Evolutionary conservation across 148 eudicot genomes (phyloP).

Genomic region (Fagopyrum esculentum): DNA sequence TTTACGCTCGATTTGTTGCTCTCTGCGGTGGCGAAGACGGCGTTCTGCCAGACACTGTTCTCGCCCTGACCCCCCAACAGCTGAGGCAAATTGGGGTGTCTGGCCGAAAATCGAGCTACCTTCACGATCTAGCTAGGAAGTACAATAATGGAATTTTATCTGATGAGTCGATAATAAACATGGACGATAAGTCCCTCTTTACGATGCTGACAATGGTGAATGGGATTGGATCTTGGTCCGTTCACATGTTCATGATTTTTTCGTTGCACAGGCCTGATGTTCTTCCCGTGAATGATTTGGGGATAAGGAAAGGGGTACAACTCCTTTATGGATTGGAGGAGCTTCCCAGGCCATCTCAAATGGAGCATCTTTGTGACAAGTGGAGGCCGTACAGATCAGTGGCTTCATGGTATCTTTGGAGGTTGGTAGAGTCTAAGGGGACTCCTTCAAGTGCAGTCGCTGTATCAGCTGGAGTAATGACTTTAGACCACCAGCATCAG

Average conservation of each 20-base stretch:
- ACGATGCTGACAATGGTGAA: slow-evolving; percentile 61
- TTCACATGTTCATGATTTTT: slow-evolving; percentile 60
- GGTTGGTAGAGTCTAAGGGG: slow-evolving; percentile 39
- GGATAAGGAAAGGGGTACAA: slow-evolving; percentile 49
- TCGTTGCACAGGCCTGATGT: slow-evolving; percentile 54
- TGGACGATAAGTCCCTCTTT: slow-evolving; percentile 56
- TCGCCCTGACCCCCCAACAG: slow-evolving; percentile 32
- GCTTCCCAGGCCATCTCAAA: slow-evolving; percentile 47
- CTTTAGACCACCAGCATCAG: slow-evolving; percentile 22
- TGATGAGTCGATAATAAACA: slow-evolving; percentile 26
- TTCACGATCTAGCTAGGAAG: slow-evolving; percentile 46
- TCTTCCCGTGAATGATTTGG: slow-evolving; percentile 46
- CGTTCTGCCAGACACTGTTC: slow-evolving; percentile 30
- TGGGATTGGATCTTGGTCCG: slow-evolving; percentile 62
- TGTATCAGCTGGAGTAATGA: slow-evolving; percentile 3
- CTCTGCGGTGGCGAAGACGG: slow-evolving; percentile 39
- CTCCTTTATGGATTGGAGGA: slow-evolving; percentile 37
- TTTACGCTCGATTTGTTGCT: slow-evolving; percentile 45
- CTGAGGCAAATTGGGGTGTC: slow-evolving; percentile 57
- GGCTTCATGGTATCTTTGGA: slow-evolving; percentile 55
- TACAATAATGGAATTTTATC: slow-evolving; percentile 43
- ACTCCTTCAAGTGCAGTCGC: slow-evolving; percentile 22
- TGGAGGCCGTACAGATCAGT: slow-evolving; percentile 57
- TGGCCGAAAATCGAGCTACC: slow-evolving; percentile 39
- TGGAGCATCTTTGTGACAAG: slow-evolving; percentile 56